phyloP scores from a whole-genome alignment of 208 protist genomes.

The Lotmaria passim region DNA sequence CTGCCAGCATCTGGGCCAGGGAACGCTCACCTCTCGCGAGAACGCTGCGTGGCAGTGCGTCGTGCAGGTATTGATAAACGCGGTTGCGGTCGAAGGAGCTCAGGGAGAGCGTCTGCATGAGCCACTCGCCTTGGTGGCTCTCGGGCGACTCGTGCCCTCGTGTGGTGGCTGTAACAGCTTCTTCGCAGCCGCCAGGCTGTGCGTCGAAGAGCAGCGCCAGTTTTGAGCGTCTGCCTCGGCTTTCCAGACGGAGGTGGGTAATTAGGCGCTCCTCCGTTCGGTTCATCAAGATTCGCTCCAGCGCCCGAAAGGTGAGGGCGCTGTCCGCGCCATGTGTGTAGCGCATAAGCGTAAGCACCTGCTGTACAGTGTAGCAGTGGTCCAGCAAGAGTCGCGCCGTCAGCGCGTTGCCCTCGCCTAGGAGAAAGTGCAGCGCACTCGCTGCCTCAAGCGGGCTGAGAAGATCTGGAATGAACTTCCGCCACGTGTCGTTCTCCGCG shows the following conservation, averaged over 20 bases:
- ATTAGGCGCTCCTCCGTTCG: constrained; percentile 25
- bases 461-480: constrained; percentile 3
- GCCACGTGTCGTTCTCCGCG: constrained; percentile 5
- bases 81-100: constrained; percentile 7
- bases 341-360: constrained; percentile 50
- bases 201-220: constrained; percentile 21
- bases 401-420: constrained; percentile 36
- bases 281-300: constrained; percentile 11
- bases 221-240: not conserved
- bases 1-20: constrained; percentile 20
- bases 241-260: constrained; percentile 26
- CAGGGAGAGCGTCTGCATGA: constrained; percentile 4
- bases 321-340: constrained; percentile 36
- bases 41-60: constrained; percentile 15
- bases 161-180: too few species aligned
- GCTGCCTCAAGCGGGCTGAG: constrained; percentile 38
- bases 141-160: not conserved
- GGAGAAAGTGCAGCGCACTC: constrained; percentile 45
- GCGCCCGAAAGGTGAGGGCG: constrained; percentile 25
- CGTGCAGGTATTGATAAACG: constrained; percentile 20
- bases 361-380: constrained; percentile 40
- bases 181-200: constrained; percentile 5
- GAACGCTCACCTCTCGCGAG: constrained; percentile 23
- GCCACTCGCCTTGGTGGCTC: not conserved
- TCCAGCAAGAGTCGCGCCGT: constrained; percentile 48